These are phyloP conservation scores for Alternaria arbusti DNA, from an alignment of 2,329 filamentous ascomycete genomes.

Conservation along the genomic window DNA sequence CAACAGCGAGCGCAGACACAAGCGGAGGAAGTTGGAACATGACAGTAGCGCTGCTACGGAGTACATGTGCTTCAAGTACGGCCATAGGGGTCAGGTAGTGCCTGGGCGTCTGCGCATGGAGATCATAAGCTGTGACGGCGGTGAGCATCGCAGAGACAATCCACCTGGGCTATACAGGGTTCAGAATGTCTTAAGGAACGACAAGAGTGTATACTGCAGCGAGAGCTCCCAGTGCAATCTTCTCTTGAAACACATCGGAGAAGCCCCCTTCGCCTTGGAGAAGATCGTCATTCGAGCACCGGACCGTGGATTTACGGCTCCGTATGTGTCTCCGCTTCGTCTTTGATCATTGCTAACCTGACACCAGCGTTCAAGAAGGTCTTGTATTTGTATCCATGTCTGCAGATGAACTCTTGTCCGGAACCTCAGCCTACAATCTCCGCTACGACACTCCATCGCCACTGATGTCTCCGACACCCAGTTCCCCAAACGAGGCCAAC, in stretches of 20 bases:
- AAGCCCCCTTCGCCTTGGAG: conserved; percentile 80
- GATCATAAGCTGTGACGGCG: conserved; percentile 87
- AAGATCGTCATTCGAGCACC: conserved; percentile 90
- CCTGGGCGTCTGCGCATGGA: conserved; percentile 84
- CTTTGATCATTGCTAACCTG: conserved; percentile 40
- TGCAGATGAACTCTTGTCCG: conserved; percentile 73
- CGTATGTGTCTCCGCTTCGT: conserved; percentile 65
- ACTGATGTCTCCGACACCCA: conserved; percentile 34
- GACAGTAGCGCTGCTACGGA: conserved; percentile 29
- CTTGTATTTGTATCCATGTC: conserved; percentile 92
- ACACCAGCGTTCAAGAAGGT: conserved; percentile 79
- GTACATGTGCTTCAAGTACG: conserved; percentile 71
- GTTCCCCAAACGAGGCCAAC: conserved; percentile 28
- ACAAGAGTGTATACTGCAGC: conserved; percentile 87
- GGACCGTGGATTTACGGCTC: conserved; percentile 78
- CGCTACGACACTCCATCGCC: conserved; percentile 55
- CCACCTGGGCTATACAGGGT: conserved; percentile 52
- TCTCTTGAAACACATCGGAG: conserved; percentile 79
- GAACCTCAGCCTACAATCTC: conserved; percentile 78
- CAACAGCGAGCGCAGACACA: conserved; percentile 32
- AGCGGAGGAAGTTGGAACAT: conserved; percentile 51
- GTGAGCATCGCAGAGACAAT: conserved; percentile 67
- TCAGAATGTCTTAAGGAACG: conserved; percentile 83
- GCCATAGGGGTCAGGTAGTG: conserved; percentile 85
- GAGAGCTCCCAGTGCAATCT: conserved; percentile 88